These are phyloP conservation scores for Globisporangium orthogonon DNA, from an alignment of 352 stramenopile genomes.

Conservation along the genomic window DNA sequence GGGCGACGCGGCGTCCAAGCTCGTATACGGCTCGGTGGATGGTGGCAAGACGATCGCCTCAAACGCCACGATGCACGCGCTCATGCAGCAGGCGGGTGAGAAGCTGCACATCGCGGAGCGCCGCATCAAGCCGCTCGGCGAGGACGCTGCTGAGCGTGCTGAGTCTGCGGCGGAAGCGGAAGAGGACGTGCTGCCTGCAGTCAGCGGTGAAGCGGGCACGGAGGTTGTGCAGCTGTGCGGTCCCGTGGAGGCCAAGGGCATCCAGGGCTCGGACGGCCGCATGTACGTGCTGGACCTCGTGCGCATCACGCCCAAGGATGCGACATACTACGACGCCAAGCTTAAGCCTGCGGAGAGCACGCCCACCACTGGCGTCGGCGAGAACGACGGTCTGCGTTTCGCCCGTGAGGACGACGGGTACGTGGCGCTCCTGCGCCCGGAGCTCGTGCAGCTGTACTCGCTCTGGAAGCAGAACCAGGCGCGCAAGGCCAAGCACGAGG, in stretches of 20 bases:
- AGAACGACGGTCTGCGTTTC: slow-evolving; percentile 52
- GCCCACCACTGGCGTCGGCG: neutral
- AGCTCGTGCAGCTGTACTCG: slow-evolving; percentile 90
- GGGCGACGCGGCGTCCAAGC: slow-evolving; percentile 91
- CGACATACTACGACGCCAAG: slow-evolving; percentile 76
- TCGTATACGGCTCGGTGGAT: slow-evolving; percentile 94
- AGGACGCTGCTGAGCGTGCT: slow-evolving; percentile 33
- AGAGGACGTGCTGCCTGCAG: slow-evolving; percentile 13
- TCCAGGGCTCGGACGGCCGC: slow-evolving; percentile 89
- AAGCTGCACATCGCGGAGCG: slow-evolving; percentile 89
- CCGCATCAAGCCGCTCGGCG: slow-evolving; percentile 70
- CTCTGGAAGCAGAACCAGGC: slow-evolving; percentile 87
- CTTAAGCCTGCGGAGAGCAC: slow-evolving; percentile 25
- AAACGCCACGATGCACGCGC: slow-evolving; percentile 91
- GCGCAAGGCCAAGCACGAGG: slow-evolving; percentile 48
- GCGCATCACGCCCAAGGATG: slow-evolving; percentile 92
- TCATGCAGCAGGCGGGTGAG: slow-evolving; percentile 78
- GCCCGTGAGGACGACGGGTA: slow-evolving; percentile 83
- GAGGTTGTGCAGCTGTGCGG: slow-evolving; percentile 77
- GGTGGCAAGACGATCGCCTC: slow-evolving; percentile 82
- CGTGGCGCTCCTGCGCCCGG: slow-evolving; percentile 86
- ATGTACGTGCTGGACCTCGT: slow-evolving; percentile 95
- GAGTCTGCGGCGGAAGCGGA: neutral
- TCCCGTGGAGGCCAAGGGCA: slow-evolving; percentile 94
- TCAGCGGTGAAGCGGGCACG: slow-evolving; percentile 42